Evolutionary conservation across 441 rosid species (phyloP).

Genomic region (Populus trichocarpa): DNA sequence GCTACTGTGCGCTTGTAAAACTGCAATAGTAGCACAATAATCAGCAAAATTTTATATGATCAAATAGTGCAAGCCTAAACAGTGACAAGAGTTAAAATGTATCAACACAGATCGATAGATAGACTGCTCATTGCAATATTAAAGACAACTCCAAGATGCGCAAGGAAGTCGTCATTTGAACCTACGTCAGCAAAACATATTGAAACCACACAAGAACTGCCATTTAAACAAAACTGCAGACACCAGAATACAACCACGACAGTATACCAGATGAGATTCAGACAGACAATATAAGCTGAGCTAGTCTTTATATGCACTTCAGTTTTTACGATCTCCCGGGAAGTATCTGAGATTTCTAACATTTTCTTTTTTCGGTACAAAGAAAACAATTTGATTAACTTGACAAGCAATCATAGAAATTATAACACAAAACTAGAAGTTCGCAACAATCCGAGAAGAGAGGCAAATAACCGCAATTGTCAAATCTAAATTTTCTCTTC

Average conservation of each 20-base stretch:
- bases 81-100: background rate
- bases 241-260: background rate
- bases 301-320: background rate
- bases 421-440: background rate
- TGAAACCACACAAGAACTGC: background rate
- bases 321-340: background rate
- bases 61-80: background rate
- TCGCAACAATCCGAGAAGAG: background rate
- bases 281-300: background rate
- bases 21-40: slow-evolving; percentile 34
- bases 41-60: background rate
- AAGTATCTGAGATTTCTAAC: background rate
- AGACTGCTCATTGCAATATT: background rate
- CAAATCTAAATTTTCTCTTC: background rate
- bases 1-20: slow-evolving; percentile 45
- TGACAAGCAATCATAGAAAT: background rate
- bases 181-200: background rate
- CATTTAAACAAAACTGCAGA: background rate
- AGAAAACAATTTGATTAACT: background rate
- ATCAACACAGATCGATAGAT: background rate
- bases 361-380: background rate
- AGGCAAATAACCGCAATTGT: background rate
- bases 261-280: background rate
- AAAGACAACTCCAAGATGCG: background rate
- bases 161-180: background rate